Percentiles rank a stretch among this genome's conserved stretches.
Conservation (phyloP, 2,329 filamentous ascomycete genomes). For the Pseudogymnoascus sp. region DNA sequence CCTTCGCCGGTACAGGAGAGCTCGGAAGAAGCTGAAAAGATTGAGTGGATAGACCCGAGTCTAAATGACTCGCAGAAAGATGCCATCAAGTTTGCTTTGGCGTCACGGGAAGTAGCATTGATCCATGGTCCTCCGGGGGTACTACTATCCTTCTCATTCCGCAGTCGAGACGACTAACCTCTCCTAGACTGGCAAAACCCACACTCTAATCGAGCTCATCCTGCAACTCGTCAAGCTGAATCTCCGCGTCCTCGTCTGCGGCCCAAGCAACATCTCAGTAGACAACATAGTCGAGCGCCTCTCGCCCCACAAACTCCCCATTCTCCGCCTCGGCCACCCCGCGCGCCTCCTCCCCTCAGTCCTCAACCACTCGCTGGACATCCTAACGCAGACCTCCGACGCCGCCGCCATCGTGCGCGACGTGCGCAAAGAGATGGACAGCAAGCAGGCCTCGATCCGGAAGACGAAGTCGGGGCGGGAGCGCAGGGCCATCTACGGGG, state of each 20-base stretch:
- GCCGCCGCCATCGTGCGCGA: conserved; percentile 84
- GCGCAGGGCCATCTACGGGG: conserved; percentile 70
- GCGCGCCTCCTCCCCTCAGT: conserved; percentile 84
- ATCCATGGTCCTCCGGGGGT: conserved; percentile 90
- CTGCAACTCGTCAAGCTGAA: conserved; percentile 73
- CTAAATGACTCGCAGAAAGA: conserved; percentile 61
- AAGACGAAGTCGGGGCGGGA: conserved; percentile 79
- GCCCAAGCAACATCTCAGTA: conserved; percentile 92
- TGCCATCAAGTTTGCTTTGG: conserved; percentile 72
- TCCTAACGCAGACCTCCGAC: conserved; percentile 82
- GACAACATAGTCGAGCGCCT: conserved; percentile 97
- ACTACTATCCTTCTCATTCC: conserved; percentile 23
- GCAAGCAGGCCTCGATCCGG: conserved; percentile 77
- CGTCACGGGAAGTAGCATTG: conserved; percentile 70
- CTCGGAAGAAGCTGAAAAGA: conserved; percentile 34
- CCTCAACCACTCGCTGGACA: conserved; percentile 80
- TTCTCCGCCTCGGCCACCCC: conserved; percentile 86
- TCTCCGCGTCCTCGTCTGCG: conserved; percentile 80
- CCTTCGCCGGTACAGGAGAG: conserved; percentile 41
- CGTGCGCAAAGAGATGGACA: conserved; percentile 85
- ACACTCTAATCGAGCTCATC: conserved; percentile 91
- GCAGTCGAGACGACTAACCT: background rate
- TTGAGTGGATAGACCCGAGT: conserved; percentile 53
- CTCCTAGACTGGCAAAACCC: conserved; percentile 78
- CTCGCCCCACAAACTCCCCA: conserved; percentile 72